A percentile compares a stretch with the other conserved stretches of the same genome.
Conservation (phyloP, 306 rosid species). For the Begonia loranthoides region DNA sequence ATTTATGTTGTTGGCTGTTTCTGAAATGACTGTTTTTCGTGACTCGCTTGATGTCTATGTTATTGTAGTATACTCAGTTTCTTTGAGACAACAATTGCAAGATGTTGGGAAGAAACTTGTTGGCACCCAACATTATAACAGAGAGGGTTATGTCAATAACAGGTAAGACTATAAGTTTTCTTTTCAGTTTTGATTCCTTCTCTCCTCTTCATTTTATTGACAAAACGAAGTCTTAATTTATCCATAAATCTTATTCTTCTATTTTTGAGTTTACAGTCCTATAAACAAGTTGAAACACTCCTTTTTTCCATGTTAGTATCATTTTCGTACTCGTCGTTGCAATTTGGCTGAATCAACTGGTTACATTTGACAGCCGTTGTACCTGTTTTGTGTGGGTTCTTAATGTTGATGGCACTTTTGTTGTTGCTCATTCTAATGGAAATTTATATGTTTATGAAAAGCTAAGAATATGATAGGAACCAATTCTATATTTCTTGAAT, state of each 20-base stretch:
- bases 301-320: too few relatives aligned
- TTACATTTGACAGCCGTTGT: constrained; percentile 72
- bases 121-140: constrained; percentile 89
- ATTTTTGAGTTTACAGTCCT: too few relatives aligned
- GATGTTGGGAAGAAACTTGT: constrained; percentile 96
- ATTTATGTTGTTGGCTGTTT: too few relatives aligned
- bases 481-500: too few relatives aligned
- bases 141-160: constrained; percentile 84
- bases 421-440: constrained; percentile 92
- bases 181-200: too few relatives aligned
- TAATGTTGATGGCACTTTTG: constrained; percentile 76
- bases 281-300: too few relatives aligned
- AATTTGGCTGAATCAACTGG: constrained; percentile 4
- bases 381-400: constrained; percentile 86
- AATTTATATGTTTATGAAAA: constrained; percentile 80
- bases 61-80: constrained; percentile 87
- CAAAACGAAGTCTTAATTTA: too few relatives aligned
- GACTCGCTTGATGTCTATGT: constrained; percentile 24
- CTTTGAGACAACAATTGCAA: constrained; percentile 97
- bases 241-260: too few relatives aligned
- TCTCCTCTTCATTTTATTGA: too few relatives aligned
- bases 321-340: too few relatives aligned
- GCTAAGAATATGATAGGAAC: too few relatives aligned
- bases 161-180: constrained; percentile 34
- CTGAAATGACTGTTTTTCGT: constrained; percentile 9